Conservation (phyloP, 495 filamentous ascomycete species). For the Aspergillus coremiiformis region DNA sequence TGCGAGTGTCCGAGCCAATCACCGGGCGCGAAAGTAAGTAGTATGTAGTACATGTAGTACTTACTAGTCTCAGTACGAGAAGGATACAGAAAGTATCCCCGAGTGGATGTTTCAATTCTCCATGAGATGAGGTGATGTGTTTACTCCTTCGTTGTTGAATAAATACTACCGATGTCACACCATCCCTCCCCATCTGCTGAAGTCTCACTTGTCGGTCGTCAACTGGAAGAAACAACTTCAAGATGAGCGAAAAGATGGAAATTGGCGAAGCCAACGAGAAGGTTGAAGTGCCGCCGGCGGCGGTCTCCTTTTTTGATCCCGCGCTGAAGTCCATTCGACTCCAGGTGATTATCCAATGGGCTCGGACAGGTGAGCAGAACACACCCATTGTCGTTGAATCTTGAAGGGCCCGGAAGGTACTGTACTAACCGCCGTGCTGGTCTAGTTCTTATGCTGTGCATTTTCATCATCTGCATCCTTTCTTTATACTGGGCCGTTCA, state of each 20-base stretch:
- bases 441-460: conserved; percentile 45
- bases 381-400: neutral
- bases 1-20: neutral
- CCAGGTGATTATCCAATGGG: conserved; percentile 34
- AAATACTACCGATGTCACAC: neutral
- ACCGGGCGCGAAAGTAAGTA: too few species aligned
- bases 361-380: conserved; percentile 18
- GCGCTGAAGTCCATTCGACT: conserved; percentile 40
- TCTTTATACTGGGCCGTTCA: conserved; percentile 57
- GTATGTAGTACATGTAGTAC: too few species aligned
- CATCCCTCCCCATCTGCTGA: neutral
- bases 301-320: conserved; percentile 47
- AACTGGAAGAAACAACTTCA: too few species aligned
- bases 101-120: too few species aligned
- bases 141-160: too few species aligned
- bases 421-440: neutral
- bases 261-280: conserved; percentile 11
- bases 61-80: too few species aligned
- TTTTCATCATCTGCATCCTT: conserved; percentile 48
- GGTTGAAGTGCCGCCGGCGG: conserved; percentile 19
- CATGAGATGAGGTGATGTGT: neutral
- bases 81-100: neutral
- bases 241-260: conserved; percentile 3
- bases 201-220: too few species aligned
- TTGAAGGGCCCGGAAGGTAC: too few species aligned